phyloP scores from a whole-genome alignment of 768 basidiomycete species.

The Termitomyces sp. region DNA sequence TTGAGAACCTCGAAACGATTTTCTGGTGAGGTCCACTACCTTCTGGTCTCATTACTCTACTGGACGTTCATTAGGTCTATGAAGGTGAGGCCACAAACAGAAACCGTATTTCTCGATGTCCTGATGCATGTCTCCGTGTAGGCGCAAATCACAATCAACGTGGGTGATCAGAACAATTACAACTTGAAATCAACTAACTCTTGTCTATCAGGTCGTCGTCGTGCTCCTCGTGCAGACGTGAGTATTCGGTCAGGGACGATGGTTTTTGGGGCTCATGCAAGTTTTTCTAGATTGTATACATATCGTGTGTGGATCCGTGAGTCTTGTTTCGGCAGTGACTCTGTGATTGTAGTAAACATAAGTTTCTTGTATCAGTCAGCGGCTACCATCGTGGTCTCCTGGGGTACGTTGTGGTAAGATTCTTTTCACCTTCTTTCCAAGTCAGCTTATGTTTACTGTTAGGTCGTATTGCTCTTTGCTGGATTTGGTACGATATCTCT shows the following conservation, averaged over 20 bases:
- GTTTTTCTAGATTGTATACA: slow-evolving; percentile 31
- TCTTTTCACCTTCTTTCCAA: not conserved
- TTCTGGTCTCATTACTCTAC: not conserved
- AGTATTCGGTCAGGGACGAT: slow-evolving; percentile 9
- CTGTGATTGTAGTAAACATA: not conserved
- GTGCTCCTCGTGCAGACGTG: slow-evolving; percentile 39
- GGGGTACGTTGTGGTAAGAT: slow-evolving; percentile 29
- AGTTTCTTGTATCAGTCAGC: slow-evolving; percentile 19
- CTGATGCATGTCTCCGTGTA: slow-evolving; percentile 12
- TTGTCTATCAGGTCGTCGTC: slow-evolving; percentile 28
- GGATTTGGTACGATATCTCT: slow-evolving; percentile 30
- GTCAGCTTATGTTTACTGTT: not conserved
- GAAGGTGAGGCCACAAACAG: slow-evolving; percentile 12
- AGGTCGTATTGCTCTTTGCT: slow-evolving; percentile 28
- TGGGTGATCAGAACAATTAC: slow-evolving; percentile 15
- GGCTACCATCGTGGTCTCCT: slow-evolving; percentile 31
- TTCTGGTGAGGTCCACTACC: slow-evolving; percentile 1
- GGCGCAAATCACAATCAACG: slow-evolving; percentile 38
- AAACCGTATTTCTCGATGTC: not conserved
- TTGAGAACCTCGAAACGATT: slow-evolving; percentile 10
- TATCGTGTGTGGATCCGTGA: slow-evolving; percentile 41
- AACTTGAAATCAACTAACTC: not conserved
- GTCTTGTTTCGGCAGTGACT: slow-evolving; percentile 13
- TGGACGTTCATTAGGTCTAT: slow-evolving; percentile 15
- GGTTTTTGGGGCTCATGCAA: not conserved